Conservation (phyloP, 305 asterid genomes). For the Withania somnifera region DNA sequence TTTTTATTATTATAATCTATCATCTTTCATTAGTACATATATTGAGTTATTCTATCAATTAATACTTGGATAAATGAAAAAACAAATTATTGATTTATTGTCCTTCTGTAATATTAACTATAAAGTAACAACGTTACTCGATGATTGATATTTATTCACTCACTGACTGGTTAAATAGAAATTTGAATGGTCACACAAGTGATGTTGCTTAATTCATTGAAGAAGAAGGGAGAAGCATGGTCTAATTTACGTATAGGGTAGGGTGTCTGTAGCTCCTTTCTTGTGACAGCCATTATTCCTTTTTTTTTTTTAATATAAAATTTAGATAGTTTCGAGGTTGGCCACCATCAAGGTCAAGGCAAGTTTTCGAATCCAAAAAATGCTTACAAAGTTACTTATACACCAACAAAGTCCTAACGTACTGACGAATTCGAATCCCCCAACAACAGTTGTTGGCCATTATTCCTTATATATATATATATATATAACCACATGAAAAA, state of each 20-base stretch:
- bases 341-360: too few species aligned
- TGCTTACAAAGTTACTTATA: too few species aligned
- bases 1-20: not conserved
- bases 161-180: not conserved
- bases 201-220: not conserved
- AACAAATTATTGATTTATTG: not conserved
- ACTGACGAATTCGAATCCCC: too few species aligned
- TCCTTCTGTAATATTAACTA: not conserved
- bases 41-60: not conserved
- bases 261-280: not conserved
- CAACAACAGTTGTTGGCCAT: too few species aligned
- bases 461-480: not conserved
- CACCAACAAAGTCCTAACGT: too few species aligned
- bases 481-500: not conserved
- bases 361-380: too few species aligned
- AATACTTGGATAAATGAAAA: too few species aligned
- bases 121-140: not conserved
- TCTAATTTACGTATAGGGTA: not conserved
- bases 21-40: not conserved
- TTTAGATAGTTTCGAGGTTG: too few species aligned
- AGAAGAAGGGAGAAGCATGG: not conserved
- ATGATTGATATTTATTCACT: too few species aligned
- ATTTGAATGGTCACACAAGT: not conserved
- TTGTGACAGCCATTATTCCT: slow-evolving; percentile 2
- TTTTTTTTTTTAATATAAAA: too few species aligned